Base-by-base conservation (phyloP, 202 grass and related monocot genomes). In the Bolboschoenoplectus hybrid region DNA sequence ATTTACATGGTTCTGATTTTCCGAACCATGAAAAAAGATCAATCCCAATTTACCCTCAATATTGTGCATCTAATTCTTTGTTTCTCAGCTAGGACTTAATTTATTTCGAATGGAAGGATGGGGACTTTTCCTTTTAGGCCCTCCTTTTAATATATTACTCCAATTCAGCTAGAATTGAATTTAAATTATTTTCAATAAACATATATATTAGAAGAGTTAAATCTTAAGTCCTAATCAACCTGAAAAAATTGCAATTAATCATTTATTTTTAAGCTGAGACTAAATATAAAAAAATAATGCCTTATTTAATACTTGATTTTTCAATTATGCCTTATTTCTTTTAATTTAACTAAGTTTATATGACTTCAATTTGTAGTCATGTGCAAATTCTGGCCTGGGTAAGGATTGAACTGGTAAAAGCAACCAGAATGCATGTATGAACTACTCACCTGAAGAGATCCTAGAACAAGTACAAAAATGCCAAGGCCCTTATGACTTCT, bases 371-470 rank as follows among this genome's bases (percentile, higher is more conserved):
- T 49, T 75, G 20, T 6, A 75, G 46, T 75, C 9, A 16, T 53
- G 8, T 36, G 72, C 72, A 53, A 75, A 12, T 75, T 53, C 20
- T 75, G 46, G 72, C 9, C 4, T 26, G 53, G 35, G 5, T 52
- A 35, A 53, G 3, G 63, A 34, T 61, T 85, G 1, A 36, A 76
- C 72, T 53, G 49, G 47, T 53, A 53, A 76, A 53, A 53, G 5
- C 72, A 36, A 1, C 20, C 46, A 53, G 47, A 75, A 55, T 17
- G 73, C 12, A 35, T 56, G 73, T 16, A 53, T 38, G 5, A 55
- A 70, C 9, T 40, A 75, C 72, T 89, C 16, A 86, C 89, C 92
- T 94, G 89, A 74, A 91, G 85, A 80, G 88, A 85, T 60, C 49
- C 87, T 50, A 94, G 80, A 52, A 83, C 65, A 64, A 91, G 80